phyloP scores from a whole-genome alignment of 345 rosid species.

The Brassica carinata region DNA sequence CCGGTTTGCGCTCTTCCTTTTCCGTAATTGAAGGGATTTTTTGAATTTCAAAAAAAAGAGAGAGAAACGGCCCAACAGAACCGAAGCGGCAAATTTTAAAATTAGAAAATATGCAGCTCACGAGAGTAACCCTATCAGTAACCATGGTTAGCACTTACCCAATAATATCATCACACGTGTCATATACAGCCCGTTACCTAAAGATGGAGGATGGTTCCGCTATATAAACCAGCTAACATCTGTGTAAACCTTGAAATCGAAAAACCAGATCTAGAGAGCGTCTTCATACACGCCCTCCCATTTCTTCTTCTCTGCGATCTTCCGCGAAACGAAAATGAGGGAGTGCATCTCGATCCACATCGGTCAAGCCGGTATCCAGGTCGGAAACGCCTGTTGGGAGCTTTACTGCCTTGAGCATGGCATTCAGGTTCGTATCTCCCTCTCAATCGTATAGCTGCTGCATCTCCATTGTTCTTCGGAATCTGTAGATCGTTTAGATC shows the following conservation, averaged over 20 bases:
- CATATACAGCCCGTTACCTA: conserved; percentile 27
- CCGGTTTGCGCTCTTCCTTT: not conserved
- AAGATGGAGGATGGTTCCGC: not conserved
- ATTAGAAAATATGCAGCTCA: conserved; percentile 27
- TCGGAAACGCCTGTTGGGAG: conserved; percentile 83
- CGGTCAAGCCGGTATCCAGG: conserved; percentile 84
- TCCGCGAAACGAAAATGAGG: conserved; percentile 50
- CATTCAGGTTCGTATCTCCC: conserved; percentile 52
- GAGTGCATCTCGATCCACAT: conserved; percentile 81
- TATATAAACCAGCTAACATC: conserved; percentile 26
- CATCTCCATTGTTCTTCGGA: not conserved
- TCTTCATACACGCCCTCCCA: conserved; percentile 62
- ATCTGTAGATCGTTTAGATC: not conserved
- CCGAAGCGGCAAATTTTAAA: conserved; percentile 41
- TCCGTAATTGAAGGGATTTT: conserved; percentile 18
- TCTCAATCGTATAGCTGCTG: not conserved
- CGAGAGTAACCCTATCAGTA: conserved; percentile 17
- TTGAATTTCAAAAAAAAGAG: conserved; percentile 1
- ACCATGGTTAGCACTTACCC: conserved; percentile 23
- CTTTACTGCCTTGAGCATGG: conserved; percentile 70
- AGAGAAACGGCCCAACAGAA: conserved; percentile 30
- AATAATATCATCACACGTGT: conserved; percentile 38
- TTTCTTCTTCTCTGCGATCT: conserved; percentile 1
- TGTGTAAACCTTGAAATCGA: not conserved
- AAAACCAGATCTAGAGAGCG: conserved; percentile 47